Conservation (phyloP, 75 land plant genomes). For the Isoetes taiwanensis region DNA sequence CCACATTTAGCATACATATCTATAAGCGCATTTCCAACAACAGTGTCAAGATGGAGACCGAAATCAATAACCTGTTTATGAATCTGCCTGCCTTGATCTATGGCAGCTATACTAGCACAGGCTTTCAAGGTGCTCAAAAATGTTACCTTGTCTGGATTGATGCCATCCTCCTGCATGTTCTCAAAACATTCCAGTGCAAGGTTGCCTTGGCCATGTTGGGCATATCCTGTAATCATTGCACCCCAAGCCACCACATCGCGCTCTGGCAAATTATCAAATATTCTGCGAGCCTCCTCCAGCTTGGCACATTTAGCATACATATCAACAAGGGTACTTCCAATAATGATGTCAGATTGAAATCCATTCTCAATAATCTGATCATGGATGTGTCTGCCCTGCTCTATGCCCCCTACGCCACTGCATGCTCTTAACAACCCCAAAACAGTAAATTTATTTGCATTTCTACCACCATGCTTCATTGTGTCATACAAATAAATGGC, state of each 20-base stretch:
- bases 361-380: too few relatives aligned
- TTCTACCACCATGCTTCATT: background rate
- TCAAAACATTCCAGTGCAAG: background rate
- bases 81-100: conserved; percentile 23
- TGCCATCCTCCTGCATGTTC: background rate
- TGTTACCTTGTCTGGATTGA: background rate
- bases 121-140: background rate
- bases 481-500: background rate
- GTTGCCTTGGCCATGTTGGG: background rate
- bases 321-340: too few relatives aligned
- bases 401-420: too few relatives aligned
- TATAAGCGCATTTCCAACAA: conserved; percentile 39
- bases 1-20: conserved; percentile 45
- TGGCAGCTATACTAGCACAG: conserved; percentile 2
- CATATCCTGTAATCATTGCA: background rate
- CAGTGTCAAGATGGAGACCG: conserved; percentile 12
- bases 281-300: too few relatives aligned
- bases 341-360: too few relatives aligned
- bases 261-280: too few relatives aligned
- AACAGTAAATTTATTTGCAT: too few relatives aligned
- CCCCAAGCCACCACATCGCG: background rate
- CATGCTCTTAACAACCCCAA: too few relatives aligned
- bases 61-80: conserved; percentile 34
- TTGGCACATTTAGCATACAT: too few relatives aligned
- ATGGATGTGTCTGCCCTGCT: too few relatives aligned